Evolutionary conservation across 192 early-diverging fungal genomes (phyloP), one percentile per base, ranked within the genome.

Genomic region (Backusella mclennaniae): DNA sequence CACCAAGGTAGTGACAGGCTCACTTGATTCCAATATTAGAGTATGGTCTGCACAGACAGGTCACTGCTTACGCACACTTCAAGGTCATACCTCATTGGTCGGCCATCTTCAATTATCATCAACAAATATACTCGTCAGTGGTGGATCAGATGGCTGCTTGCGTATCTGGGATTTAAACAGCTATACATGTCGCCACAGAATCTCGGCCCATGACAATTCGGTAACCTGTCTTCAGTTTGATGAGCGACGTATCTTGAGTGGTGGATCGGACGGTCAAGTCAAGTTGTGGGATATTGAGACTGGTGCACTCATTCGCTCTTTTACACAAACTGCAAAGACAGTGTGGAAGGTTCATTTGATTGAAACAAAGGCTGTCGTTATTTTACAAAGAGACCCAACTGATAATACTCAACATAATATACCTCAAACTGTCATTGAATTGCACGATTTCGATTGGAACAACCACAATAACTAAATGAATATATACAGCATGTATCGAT

Each of bases 201-300:
- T 96, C 76, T 91, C 88, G 78, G 82, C 92, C 69, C 85, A 87
- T 79, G 84, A 96, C 79, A 93, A 86, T 53, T 96, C 97, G 0
- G 97, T 99, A 36, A 99, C 98, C 3, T 97, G 97, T 79, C 93
- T 99, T 77, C 96, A 98, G 79, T 93, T 97, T 81, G 98, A 99
- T 73, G 86, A 88, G 29, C 89, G 92, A 35, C 93, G 96, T 35
- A 93, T 99, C 46, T 92, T 99, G 15, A 95, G 93, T 6, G 98
- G 98, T 33, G 89, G 89, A 1, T 94, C 93, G 12, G 98, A 98
- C 76, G 94, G 93, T 0, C 95, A 92, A 0, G 90, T 98, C 74
- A 99, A 99, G 77, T 79, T 99, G 38, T 99, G 98, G 98, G 96
- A 99, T 80, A 87, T 96, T 0, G 78, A 87, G 23, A 93, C 95